Conservation (phyloP, 2,329 filamentous ascomycete species). For the Xylariaceae sp. region DNA sequence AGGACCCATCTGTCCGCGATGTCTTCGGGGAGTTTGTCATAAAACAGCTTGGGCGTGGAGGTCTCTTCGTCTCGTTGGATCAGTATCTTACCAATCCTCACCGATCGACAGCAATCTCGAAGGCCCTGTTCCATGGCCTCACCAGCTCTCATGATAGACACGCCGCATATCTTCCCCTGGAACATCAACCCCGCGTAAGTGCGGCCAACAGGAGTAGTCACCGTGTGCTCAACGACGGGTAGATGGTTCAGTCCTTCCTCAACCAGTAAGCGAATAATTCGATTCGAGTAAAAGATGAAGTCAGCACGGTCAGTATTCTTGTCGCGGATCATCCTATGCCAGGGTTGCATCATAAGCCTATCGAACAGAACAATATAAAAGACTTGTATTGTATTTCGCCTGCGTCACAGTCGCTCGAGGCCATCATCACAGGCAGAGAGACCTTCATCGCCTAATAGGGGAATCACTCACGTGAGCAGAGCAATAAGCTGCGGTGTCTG, state of each 20-base stretch:
- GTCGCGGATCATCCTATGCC: slow-evolving; percentile 86
- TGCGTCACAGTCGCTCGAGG: background rate
- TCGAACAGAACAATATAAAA: slow-evolving; percentile 14
- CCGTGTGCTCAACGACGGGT: slow-evolving; percentile 83
- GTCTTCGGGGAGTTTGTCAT: slow-evolving; percentile 95
- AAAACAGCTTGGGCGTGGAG: slow-evolving; percentile 87
- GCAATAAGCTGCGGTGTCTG: slow-evolving; percentile 98
- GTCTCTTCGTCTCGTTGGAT: slow-evolving; percentile 98
- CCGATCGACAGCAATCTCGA: slow-evolving; percentile 94
- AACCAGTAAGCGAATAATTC: slow-evolving; percentile 93
- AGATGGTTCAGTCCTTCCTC: slow-evolving; percentile 98
- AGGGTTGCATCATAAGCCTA: slow-evolving; percentile 17
- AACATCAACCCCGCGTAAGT: slow-evolving; percentile 91
- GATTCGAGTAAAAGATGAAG: slow-evolving; percentile 99
- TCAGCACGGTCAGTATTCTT: slow-evolving; percentile 87
- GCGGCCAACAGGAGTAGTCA: slow-evolving; percentile 88
- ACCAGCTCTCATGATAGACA: slow-evolving; percentile 97
- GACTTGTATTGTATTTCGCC: slow-evolving; percentile 12
- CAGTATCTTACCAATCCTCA: slow-evolving; percentile 96
- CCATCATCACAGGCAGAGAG: background rate
- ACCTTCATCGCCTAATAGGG: slow-evolving; percentile 22
- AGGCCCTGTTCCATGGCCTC: slow-evolving; percentile 98
- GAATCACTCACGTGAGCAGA: slow-evolving; percentile 81
- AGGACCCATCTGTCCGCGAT: slow-evolving; percentile 93
- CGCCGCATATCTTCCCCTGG: slow-evolving; percentile 96